Evolutionary conservation across 2,329 filamentous ascomycete genomes (phyloP).

Genomic region (Sporothrix schenckii): DNA sequence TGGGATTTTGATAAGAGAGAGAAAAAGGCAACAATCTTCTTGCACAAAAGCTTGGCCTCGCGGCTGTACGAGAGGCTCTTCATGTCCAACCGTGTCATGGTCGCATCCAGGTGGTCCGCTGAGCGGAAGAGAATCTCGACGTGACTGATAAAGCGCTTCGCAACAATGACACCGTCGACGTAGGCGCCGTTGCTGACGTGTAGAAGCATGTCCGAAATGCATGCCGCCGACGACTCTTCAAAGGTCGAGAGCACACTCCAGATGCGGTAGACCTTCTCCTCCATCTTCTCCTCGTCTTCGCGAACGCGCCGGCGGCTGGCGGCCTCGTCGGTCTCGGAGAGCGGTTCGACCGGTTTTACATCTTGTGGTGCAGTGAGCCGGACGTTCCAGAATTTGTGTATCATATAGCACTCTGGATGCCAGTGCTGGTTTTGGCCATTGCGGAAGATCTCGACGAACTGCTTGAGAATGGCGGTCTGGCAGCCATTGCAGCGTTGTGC

Average conservation of each 20-base stretch:
- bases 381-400: constrained; percentile 99
- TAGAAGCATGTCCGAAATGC: constrained; percentile 97
- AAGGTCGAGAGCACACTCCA: constrained; percentile 98
- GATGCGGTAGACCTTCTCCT: constrained; percentile 96
- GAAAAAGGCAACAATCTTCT: constrained; percentile 99
- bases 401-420: constrained; percentile 99
- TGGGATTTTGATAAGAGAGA: constrained; percentile 92
- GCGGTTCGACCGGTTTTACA: constrained; percentile 40
- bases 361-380: constrained; percentile 69
- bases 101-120: constrained; percentile 79
- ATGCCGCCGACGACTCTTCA: constrained; percentile 95
- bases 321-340: constrained; percentile 50
- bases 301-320: constrained; percentile 76
- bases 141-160: constrained; percentile 94
- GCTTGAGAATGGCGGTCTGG: constrained; percentile 94
- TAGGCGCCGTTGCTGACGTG: constrained; percentile 98
- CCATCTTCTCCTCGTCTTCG: constrained; percentile 88
- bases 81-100: constrained; percentile 68
- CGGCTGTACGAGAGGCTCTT: constrained; percentile 89
- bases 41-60: constrained; percentile 98
- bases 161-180: constrained; percentile 89
- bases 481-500: constrained; percentile 96
- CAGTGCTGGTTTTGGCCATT: constrained; percentile 98
- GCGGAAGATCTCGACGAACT: constrained; percentile 98
- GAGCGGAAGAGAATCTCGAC: constrained; percentile 90